Percentiles rank a stretch among this genome's conserved stretches.
Conservation (phyloP, 257 asterid species). For the Solanum commersonii region DNA sequence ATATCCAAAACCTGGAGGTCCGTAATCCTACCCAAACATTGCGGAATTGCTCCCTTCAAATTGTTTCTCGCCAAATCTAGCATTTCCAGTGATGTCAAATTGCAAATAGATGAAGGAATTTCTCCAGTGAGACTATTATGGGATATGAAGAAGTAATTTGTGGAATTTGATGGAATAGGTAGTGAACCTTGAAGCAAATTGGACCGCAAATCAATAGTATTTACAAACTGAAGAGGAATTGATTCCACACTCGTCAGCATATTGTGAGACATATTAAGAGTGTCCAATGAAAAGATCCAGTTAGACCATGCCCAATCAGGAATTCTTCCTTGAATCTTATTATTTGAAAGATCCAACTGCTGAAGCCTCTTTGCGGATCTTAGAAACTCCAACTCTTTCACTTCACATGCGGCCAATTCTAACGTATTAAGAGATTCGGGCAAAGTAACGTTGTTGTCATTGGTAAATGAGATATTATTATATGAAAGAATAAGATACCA, state of each 20-base stretch:
- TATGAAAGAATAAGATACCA: background rate
- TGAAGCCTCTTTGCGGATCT: background rate
- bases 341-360: background rate
- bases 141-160: too few species aligned
- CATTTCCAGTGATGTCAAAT: too few species aligned
- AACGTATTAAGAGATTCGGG: accelerated
- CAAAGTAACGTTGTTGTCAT: background rate
- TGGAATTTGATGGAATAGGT: too few species aligned
- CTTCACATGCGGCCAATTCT: background rate
- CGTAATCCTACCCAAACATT: too few species aligned
- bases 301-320: background rate
- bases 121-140: too few species aligned
- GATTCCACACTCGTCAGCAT: background rate
- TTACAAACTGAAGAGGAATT: too few species aligned
- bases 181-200: too few species aligned
- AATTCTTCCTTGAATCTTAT: background rate
- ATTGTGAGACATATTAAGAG: conserved; percentile 9
- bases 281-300: background rate
- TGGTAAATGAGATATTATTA: background rate
- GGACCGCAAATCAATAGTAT: too few species aligned
- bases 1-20: too few species aligned
- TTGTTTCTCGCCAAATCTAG: too few species aligned
- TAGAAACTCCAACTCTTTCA: background rate
- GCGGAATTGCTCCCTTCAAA: too few species aligned
- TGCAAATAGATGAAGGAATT: too few species aligned